These are phyloP conservation scores for Spergularia marina DNA, from an alignment of 148 eudicot genomes.

Conservation along the genomic window DNA sequence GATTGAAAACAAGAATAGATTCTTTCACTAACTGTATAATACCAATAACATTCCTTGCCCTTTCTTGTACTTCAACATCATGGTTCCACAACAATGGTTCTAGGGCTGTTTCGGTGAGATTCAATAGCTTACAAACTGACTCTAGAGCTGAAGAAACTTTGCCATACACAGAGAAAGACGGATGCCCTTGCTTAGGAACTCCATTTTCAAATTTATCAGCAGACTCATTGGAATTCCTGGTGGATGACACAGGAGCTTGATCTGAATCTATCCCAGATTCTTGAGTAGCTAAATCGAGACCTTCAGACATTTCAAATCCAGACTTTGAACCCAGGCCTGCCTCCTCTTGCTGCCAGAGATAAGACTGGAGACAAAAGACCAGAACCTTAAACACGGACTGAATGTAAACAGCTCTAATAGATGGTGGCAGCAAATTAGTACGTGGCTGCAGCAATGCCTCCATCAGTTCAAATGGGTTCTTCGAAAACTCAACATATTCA, in stretches of 20 bases:
- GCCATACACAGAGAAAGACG: conserved; percentile 17
- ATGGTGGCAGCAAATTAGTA: conserved; percentile 70
- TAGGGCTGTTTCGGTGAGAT: conserved; percentile 49
- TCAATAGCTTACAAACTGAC: conserved; percentile 42
- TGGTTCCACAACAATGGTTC: conserved; percentile 51
- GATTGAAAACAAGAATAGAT: conserved; percentile 32
- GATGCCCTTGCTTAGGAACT: conserved; percentile 11
- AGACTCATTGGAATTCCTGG: conserved; percentile 18
- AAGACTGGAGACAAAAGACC: conserved; percentile 58
- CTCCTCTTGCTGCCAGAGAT: conserved; percentile 45
- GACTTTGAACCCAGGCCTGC: conserved; percentile 25
- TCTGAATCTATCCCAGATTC: conserved; percentile 22
- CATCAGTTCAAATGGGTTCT: conserved; percentile 64
- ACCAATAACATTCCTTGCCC: conserved; percentile 74
- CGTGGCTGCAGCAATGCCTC: conserved; percentile 93
- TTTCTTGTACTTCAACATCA: conserved; percentile 81
- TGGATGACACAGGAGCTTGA: conserved; percentile 22
- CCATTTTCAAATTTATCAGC: conserved; percentile 22
- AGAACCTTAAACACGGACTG: conserved; percentile 73
- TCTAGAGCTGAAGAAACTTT: conserved; percentile 27
- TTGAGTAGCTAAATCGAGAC: conserved; percentile 12
- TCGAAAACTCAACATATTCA: conserved; percentile 76
- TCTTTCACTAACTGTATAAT: conserved; percentile 52
- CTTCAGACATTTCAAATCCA: conserved; percentile 17
- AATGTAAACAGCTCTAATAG: conserved; percentile 70